Evolutionary conservation across 148 eudicot species (phyloP).

Genomic region (Rhododendron griersonianum): DNA sequence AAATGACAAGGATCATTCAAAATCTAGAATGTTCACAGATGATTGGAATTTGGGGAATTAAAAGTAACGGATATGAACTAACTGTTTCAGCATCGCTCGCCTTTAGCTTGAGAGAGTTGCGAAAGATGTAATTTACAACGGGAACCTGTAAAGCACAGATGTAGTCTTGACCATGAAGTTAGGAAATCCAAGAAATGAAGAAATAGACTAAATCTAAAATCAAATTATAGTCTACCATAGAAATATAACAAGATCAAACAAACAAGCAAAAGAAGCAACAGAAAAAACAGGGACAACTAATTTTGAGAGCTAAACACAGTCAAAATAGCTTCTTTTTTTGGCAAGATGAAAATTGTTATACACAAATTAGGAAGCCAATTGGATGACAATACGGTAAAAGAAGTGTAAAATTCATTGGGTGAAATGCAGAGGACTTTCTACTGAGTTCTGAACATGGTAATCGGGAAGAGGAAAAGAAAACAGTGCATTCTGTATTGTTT

Average conservation of each 20-base stretch:
- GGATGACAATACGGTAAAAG: background rate
- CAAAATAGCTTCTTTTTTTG: background rate
- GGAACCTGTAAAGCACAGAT: constrained; percentile 44
- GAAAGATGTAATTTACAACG: constrained; percentile 62
- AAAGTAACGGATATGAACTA: constrained; percentile 18
- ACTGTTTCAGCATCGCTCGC: constrained; percentile 86
- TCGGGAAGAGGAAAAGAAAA: background rate
- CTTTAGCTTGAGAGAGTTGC: constrained; percentile 79
- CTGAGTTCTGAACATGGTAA: background rate
- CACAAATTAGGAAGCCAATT: background rate
- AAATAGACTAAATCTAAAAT: background rate
- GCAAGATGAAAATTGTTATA: background rate
- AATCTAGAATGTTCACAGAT: background rate
- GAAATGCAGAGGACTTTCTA: background rate
- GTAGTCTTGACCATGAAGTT: background rate
- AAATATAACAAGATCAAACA: background rate
- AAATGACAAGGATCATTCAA: background rate
- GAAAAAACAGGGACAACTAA: background rate
- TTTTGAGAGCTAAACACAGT: background rate
- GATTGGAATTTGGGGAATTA: background rate
- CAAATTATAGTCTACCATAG: background rate
- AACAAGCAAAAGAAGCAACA: background rate
- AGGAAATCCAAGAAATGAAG: background rate
- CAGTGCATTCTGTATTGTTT: background rate
- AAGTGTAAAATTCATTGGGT: background rate